A percentile compares a stretch with the other conserved stretches of the same genome.
phyloP scores from a whole-genome alignment of 2,329 filamentous ascomycete genomes.

The Albifimbria verrucaria region DNA sequence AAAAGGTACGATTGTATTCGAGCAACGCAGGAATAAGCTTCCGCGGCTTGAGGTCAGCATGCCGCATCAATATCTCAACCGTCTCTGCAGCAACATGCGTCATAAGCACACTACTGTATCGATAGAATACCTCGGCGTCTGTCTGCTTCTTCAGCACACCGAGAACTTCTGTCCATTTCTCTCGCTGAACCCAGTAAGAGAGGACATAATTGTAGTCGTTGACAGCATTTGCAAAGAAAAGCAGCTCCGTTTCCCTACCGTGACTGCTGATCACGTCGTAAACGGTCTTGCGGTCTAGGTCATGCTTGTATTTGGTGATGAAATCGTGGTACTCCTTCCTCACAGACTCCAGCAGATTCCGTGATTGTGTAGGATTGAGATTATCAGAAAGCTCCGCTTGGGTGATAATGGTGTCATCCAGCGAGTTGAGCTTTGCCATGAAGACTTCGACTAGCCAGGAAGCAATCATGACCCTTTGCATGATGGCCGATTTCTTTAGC shows the following conservation, averaged over 20 bases:
- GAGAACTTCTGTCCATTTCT: constrained; percentile 85
- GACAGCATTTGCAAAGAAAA: constrained; percentile 84
- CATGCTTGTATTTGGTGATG: constrained; percentile 75
- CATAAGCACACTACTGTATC: constrained; percentile 96
- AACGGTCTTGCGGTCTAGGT: constrained; percentile 85
- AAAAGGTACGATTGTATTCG: constrained; percentile 82
- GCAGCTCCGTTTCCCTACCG: constrained; percentile 85
- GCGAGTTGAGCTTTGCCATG: constrained; percentile 92
- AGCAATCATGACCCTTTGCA: constrained; percentile 94
- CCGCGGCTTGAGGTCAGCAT: constrained; percentile 77
- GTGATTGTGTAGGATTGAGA: constrained; percentile 66
- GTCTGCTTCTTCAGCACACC: constrained; percentile 90
- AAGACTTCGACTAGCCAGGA: constrained; percentile 95
- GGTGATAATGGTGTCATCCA: constrained; percentile 92
- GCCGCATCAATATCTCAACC: constrained; percentile 94
- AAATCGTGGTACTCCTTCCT: constrained; percentile 86
- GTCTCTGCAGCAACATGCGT: constrained; percentile 78
- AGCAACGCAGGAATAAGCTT: constrained; percentile 90
- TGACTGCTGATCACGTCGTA: constrained; percentile 97
- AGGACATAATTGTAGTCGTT: constrained; percentile 94
- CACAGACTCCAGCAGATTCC: constrained; percentile 67
- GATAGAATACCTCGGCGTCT: constrained; percentile 90
- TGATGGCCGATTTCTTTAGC: constrained; percentile 77
- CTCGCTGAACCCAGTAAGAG: constrained; percentile 94
- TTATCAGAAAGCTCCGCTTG: constrained; percentile 76